These are phyloP conservation scores for Dictyostelium citrinum DNA, from an alignment of 78 protist genomes.

Conservation along the genomic window DNA sequence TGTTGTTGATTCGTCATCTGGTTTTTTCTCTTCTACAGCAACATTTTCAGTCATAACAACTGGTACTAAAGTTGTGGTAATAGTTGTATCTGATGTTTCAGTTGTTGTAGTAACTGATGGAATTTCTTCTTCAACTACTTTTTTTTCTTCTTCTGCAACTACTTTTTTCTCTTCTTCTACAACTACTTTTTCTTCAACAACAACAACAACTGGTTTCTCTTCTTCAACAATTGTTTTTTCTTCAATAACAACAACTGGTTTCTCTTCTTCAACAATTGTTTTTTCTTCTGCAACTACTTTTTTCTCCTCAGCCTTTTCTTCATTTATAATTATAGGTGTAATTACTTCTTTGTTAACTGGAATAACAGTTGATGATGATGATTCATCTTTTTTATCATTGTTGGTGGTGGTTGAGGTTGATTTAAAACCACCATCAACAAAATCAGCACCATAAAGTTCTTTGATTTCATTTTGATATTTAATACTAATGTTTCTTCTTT, in stretches of 20 bases:
- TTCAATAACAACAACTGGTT: neutral
- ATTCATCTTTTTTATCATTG: no score
- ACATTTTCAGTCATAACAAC: neutral
- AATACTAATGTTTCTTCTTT: conserved; percentile 67
- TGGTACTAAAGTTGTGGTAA: neutral
- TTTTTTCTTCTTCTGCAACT: neutral
- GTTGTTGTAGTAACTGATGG: neutral
- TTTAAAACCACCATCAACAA: conserved; percentile 49
- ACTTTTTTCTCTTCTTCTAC: neutral
- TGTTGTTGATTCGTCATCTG: neutral
- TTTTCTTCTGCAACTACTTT: neutral
- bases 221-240: neutral
- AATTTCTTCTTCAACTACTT: neutral
- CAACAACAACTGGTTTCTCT: neutral
- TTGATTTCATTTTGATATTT: conserved; percentile 71
- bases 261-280: conserved; percentile 12
- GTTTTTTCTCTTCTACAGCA: neutral
- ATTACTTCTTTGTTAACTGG: neutral
- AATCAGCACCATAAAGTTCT: conserved; percentile 78
- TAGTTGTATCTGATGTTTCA: neutral
- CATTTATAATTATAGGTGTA: neutral
- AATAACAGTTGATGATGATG: neutral
- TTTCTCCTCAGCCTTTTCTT: neutral
- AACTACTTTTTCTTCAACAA: neutral
- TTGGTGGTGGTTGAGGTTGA: neutral